Percentiles rank a stretch among this genome's conserved stretches.
phyloP scores from a whole-genome alignment of 2,329 filamentous ascomycete genomes.

The Claviceps arundinis region DNA sequence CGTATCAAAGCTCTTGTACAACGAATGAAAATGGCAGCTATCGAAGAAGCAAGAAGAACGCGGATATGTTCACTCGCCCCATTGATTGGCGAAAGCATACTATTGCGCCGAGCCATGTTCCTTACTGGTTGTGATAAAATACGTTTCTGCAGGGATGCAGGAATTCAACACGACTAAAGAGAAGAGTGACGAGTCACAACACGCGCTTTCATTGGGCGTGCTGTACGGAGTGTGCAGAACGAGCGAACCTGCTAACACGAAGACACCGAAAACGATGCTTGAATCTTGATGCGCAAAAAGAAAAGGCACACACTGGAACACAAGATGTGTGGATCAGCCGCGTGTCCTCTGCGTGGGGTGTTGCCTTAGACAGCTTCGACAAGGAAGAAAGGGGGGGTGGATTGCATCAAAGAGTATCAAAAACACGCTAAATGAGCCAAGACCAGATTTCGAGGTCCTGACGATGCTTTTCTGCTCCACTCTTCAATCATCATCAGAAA shows the following conservation, averaged over 20 bases:
- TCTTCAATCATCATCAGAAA: not conserved
- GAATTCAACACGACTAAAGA: not conserved
- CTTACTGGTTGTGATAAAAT: not conserved
- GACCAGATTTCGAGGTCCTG: not conserved
- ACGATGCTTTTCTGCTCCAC: constrained; percentile 1
- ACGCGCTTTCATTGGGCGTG: not conserved
- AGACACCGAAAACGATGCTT: not conserved
- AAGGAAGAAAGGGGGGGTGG: not conserved
- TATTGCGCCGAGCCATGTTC: not conserved
- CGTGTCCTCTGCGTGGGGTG: constrained; percentile 2
- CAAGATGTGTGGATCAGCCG: constrained; percentile 1
- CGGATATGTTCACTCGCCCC: not conserved
- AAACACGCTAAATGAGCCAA: constrained; percentile 1
- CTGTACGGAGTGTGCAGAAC: not conserved
- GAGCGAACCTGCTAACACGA: not conserved
- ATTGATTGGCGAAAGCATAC: not conserved
- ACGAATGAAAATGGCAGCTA: not conserved
- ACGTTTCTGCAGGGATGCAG: constrained; percentile 1
- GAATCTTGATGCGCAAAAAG: not conserved
- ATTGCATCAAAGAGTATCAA: not conserved
- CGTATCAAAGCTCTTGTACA: not conserved
- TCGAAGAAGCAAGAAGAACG: not conserved
- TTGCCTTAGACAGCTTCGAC: not conserved
- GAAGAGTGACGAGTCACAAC: not conserved
- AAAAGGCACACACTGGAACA: not conserved